Base-by-base conservation (phyloP, 176 grass and related monocot species). In the Zea mays region DNA sequence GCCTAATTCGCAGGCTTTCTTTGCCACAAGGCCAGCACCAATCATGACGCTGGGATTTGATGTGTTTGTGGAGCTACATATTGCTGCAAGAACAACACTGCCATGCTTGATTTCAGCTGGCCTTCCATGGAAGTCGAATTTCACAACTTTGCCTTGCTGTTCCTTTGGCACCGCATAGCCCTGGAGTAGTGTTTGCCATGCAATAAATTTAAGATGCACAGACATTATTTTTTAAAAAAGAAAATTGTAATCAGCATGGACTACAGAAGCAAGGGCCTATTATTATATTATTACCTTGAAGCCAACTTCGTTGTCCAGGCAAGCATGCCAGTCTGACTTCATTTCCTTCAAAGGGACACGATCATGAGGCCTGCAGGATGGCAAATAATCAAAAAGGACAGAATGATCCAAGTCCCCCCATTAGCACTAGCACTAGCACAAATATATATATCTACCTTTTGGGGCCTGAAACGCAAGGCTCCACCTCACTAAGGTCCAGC, bases 271-370 rank as follows among this genome's bases (percentile, higher is more conserved):
- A 10, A 79, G 33, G 42, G n/a, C 54, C n/a, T 45, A 67, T 81
- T 27, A 27, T 27, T 71, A 96, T 45, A 67, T 81, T 45, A 67
- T 81, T 71, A 96, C 93, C 89, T 96, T 96, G 82, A 96, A 96
- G 62, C 87, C 89, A 78, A 96, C 84, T 85, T 89, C 77, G 67
- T 87, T 96, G 66, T 92, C 85, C 63, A 96, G 82, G 84, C 93
- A 92, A 74, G 84, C 73, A 90, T 90, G 87, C 93, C 93, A 96
- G 58, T 96, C 90, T 72, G 87, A 77, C 73, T 96, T 96, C 87
- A 96, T 96, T 41, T 96, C 87, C 66, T 79, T 96, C 87, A 96
- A 82, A 56, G 82, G 79, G 72, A 92, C 93, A 81, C 90, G 85
- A 67, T 96, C 93, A 88, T 96, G 82, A 81, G 93, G 93, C 76